Evolutionary conservation across 306 rosid species (phyloP).

Genomic region (Trichosanthes cucumerina): DNA sequence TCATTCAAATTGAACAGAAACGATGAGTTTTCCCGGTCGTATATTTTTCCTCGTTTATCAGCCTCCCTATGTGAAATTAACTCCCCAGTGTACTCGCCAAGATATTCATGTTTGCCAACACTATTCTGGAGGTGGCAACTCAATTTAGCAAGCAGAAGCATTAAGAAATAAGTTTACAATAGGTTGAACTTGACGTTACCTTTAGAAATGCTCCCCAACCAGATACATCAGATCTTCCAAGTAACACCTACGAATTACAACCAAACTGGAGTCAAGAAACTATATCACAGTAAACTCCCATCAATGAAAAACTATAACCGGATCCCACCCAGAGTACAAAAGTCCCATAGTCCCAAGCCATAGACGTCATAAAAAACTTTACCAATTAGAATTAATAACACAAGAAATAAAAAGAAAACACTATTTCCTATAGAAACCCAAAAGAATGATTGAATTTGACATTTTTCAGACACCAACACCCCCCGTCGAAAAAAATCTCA

Average conservation of each 20-base stretch:
- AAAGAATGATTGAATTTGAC: background rate
- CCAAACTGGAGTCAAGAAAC: background rate
- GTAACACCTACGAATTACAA: slow-evolving; percentile 53
- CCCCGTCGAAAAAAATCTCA: background rate
- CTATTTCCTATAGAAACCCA: background rate
- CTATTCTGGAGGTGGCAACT: slow-evolving; percentile 54
- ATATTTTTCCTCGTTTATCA: slow-evolving; percentile 97
- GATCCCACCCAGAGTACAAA: background rate
- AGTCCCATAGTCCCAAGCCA: background rate
- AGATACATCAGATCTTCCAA: slow-evolving; percentile 93
- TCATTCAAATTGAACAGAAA: slow-evolving; percentile 96
- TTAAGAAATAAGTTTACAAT: slow-evolving; percentile 1
- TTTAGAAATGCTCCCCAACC: slow-evolving; percentile 99
- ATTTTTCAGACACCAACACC: background rate
- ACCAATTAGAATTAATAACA: background rate
- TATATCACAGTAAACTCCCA: background rate
- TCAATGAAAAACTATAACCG: background rate
- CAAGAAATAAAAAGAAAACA: background rate
- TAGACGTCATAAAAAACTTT: background rate
- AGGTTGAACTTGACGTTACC: slow-evolving; percentile 32
- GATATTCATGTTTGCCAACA: slow-evolving; percentile 97
- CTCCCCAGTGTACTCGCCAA: slow-evolving; percentile 98
- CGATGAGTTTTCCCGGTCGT: slow-evolving; percentile 96
- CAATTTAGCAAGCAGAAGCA: slow-evolving; percentile 24
- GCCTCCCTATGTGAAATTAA: slow-evolving; percentile 95